Conservation (phyloP, 495 filamentous ascomycete genomes). For the Oleoguttula mirabilis region DNA sequence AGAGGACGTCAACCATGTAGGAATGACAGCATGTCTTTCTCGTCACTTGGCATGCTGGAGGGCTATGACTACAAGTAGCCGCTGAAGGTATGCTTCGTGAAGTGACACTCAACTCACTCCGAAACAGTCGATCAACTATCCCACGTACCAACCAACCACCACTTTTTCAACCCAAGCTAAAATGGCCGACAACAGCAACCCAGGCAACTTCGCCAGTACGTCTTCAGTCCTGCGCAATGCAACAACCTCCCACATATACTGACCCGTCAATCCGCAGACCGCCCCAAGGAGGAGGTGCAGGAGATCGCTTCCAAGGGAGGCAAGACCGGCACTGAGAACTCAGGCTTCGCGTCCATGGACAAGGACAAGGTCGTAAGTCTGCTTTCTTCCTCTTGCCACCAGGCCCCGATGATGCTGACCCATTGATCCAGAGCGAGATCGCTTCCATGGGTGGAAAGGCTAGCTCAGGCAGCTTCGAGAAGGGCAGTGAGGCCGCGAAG, state of each 20-base stretch:
- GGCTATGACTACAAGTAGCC: too few species aligned
- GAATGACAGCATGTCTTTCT: too few species aligned
- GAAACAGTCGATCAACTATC: too few species aligned
- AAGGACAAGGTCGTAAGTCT: conserved; percentile 19
- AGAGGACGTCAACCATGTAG: too few species aligned
- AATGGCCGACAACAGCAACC: conserved; percentile 41
- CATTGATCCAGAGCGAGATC: conserved; percentile 21
- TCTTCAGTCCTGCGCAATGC: too few species aligned
- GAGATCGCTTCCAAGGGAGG: conserved; percentile 44
- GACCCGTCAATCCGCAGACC: too few species aligned
- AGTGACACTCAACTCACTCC: too few species aligned
- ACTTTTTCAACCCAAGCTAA: background rate
- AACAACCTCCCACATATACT: too few species aligned
- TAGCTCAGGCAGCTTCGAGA: conserved; percentile 36
- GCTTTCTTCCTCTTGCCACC: too few species aligned
- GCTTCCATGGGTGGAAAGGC: conserved; percentile 23
- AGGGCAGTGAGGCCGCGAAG: conserved; percentile 25
- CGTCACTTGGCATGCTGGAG: too few species aligned
- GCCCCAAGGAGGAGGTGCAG: conserved; percentile 44
- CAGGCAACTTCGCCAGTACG: conserved; percentile 54
- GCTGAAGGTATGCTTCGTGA: too few species aligned
- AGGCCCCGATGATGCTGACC: too few species aligned
- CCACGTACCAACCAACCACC: background rate
- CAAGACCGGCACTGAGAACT: conserved; percentile 27
- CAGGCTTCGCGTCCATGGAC: conserved; percentile 25